Evolutionary conservation across 208 protist genomes (phyloP), one percentile per base, ranked within the genome.

Genomic region (Leishmania amazonensis): DNA sequence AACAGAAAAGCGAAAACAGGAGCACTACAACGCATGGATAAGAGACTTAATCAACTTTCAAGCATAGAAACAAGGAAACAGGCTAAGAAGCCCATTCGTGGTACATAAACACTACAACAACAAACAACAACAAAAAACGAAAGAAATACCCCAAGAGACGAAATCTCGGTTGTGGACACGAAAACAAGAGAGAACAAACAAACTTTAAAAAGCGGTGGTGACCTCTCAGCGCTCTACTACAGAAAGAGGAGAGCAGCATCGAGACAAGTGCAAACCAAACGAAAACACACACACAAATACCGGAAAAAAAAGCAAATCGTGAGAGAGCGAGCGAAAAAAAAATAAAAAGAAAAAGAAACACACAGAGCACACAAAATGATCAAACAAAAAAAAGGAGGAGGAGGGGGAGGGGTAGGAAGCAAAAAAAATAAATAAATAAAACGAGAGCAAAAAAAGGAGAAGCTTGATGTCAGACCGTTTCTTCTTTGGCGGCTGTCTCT

Each of bases 1-100:
- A 35, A 35, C 31, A 40, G 40, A 45, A 71, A 13, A 53, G 5
- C 3, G 49, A 65, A 77, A 68, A 76, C 24, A 8, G 53, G 35
- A 76, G 24, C 57, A 38, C n/a, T 31, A 40, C 49, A 62, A 81
- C 31, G 67, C 73, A 76, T 70, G n/a, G 28, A 58, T 54, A 64
- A 80, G 38, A 73, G 15, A 38, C 8, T 15, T 38, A 51, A 53
- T 13, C 11, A 38, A 38, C 6, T 35, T 9, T 53, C 21, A n/a
- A 72, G 24, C 67, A 47, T 31, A 9, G 45, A 80, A 79, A 35
- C 62, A 54, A 80, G 11, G 45, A 38, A 54, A 80, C 3, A 73
- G 54, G 24, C 24, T 51, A 53, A 35, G 47, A 53, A 38, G 70
- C 42, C 24, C 45, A 51, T 21, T 53, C 42, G 42, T 28, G 42